Evolutionary conservation across 2,329 filamentous ascomycete genomes (phyloP).

Genomic region (Tolypocladium pustulatum): DNA sequence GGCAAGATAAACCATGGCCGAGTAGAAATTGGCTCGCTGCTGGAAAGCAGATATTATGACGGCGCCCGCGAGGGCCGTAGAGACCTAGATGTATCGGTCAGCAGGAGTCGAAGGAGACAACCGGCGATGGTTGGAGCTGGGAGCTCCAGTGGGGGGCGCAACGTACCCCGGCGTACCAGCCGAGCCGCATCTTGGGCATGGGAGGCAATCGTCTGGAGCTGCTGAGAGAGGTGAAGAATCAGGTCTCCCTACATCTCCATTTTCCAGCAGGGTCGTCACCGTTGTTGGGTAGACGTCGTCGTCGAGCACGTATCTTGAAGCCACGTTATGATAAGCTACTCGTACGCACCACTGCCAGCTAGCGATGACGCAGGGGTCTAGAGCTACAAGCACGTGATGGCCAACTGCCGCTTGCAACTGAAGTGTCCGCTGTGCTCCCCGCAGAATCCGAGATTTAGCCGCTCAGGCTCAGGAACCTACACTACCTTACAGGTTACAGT

Average conservation of each 20-base stretch:
- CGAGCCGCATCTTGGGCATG: constrained; percentile 43
- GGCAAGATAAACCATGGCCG: constrained; percentile 89
- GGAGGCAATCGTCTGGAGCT: constrained; percentile 3
- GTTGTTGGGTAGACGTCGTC: neutral
- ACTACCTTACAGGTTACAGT: too few species aligned
- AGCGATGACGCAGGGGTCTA: neutral
- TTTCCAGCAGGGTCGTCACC: neutral
- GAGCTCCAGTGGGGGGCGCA: neutral
- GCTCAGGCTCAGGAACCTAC: neutral
- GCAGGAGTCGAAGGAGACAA: constrained; percentile 7
- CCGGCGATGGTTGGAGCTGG: neutral
- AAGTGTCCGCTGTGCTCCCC: too few species aligned
- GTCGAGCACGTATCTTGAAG: neutral
- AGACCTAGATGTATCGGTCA: constrained; percentile 44
- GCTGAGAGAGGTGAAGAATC: neutral
- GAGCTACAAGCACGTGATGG: neutral
- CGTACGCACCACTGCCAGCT: too few species aligned
- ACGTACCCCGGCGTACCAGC: constrained; percentile 52
- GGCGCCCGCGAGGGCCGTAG: constrained; percentile 70
- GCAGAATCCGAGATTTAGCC: neutral
- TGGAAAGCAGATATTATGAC: constrained; percentile 87
- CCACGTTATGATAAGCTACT: neutral
- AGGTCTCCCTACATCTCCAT: neutral
- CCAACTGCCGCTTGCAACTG: neutral
- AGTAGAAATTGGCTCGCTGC: constrained; percentile 96